Evolutionary conservation across 768 basidiomycete genomes (phyloP).

Genomic region (Mycena leptocephala): DNA sequence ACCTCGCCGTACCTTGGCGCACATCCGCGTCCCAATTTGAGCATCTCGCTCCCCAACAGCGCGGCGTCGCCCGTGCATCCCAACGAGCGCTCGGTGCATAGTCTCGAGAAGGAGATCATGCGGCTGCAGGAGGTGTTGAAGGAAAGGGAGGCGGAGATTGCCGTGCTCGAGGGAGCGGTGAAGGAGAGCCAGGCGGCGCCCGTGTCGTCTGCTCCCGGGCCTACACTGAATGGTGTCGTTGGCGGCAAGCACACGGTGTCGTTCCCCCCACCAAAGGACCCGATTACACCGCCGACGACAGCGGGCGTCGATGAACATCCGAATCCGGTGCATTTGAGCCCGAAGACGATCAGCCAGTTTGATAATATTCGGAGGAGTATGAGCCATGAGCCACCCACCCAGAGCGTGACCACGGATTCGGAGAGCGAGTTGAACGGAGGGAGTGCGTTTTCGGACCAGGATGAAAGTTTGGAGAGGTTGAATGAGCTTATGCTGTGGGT

Average conservation of each 20-base stretch:
- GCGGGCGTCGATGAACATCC: slow-evolving; percentile 15
- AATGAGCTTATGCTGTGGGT: slow-evolving; percentile 95
- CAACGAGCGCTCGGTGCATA: slow-evolving; percentile 84
- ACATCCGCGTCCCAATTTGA: slow-evolving; percentile 68
- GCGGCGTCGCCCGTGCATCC: slow-evolving; percentile 45
- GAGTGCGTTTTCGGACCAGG: slow-evolving; percentile 64
- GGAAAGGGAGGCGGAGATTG: slow-evolving; percentile 94
- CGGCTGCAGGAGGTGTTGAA: slow-evolving; percentile 93
- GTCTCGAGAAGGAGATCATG: slow-evolving; percentile 96
- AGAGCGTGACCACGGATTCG: slow-evolving; percentile 56
- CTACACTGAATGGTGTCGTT: slow-evolving; percentile 4
- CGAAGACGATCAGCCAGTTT: slow-evolving; percentile 82
- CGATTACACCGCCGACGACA: slow-evolving; percentile 12
- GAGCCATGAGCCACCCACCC: slow-evolving; percentile 58
- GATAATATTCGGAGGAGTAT: slow-evolving; percentile 81
- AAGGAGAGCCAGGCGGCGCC: slow-evolving; percentile 48
- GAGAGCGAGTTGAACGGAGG: slow-evolving; percentile 54
- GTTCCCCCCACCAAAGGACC: neutral
- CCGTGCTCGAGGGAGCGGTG: slow-evolving; percentile 74
- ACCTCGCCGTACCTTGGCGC: slow-evolving; percentile 38
- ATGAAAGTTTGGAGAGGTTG: slow-evolving; percentile 84
- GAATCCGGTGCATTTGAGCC: slow-evolving; percentile 67
- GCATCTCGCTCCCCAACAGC: slow-evolving; percentile 68
- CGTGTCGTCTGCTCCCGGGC: slow-evolving; percentile 6
- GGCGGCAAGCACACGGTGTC: neutral